Percentiles rank a stretch among this genome's conserved stretches.
Evolutionary conservation across 2,329 filamentous ascomycete species (phyloP).

Genomic region (Sarocladium brachiariae): DNA sequence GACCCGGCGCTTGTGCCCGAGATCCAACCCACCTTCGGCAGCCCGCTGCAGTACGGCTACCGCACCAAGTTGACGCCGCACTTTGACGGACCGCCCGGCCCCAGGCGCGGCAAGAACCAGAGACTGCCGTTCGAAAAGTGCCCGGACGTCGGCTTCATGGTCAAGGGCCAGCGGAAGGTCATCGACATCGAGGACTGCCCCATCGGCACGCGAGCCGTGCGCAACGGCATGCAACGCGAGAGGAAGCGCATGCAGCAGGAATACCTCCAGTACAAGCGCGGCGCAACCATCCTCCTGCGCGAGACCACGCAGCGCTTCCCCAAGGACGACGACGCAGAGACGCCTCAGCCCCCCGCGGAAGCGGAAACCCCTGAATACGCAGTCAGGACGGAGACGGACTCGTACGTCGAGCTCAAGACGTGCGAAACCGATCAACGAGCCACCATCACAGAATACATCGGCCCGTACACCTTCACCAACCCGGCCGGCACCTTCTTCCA

Average conservation of each 20-base stretch:
- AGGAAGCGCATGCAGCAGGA: constrained; percentile 67
- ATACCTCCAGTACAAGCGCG: constrained; percentile 64
- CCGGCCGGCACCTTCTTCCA: constrained; percentile 96
- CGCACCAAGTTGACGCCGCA: constrained; percentile 96
- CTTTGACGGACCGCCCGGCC: constrained; percentile 69
- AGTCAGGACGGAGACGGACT: constrained; percentile 42
- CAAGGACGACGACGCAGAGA: constrained; percentile 38
- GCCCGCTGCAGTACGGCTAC: constrained; percentile 86
- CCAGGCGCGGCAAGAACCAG: constrained; percentile 35
- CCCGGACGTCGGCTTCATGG: constrained; percentile 84
- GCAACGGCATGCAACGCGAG: constrained; percentile 71
- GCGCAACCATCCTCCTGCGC: constrained; percentile 81
- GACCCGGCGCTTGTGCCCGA: constrained; percentile 66
- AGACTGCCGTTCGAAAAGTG: constrained; percentile 47
- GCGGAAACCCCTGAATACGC: constrained; percentile 26
- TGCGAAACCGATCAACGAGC: constrained; percentile 84
- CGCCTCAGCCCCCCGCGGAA: constrained; percentile 18
- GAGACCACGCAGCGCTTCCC: constrained; percentile 69
- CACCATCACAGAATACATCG: constrained; percentile 81
- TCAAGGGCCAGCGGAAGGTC: constrained; percentile 71
- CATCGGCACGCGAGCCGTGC: constrained; percentile 81
- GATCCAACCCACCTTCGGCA: constrained; percentile 79
- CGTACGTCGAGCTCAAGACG: constrained; percentile 70
- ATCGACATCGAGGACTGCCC: constrained; percentile 97
- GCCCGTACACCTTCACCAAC: constrained; percentile 78